phyloP scores from a whole-genome alignment of 257 asterid species.

The Mentha longifolia region DNA sequence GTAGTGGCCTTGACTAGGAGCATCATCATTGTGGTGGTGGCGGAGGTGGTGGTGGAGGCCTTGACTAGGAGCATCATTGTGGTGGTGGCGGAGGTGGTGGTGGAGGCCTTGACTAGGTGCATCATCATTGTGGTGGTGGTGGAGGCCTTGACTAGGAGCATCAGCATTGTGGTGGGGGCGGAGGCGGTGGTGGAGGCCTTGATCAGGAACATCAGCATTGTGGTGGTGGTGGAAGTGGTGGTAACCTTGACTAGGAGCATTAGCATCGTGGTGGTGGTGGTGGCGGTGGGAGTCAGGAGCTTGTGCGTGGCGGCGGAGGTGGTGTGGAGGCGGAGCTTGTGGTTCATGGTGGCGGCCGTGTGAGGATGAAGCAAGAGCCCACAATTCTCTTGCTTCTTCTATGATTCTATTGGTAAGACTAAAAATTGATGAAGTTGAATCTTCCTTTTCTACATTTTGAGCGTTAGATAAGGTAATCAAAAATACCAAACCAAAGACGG shows the following conservation, averaged over 20 bases:
- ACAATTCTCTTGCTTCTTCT: constrained; percentile 7
- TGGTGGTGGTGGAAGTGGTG: too few species aligned
- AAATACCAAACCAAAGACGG: constrained; percentile 9
- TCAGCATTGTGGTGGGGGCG: too few species aligned
- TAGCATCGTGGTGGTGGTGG: too few species aligned
- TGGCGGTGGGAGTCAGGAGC: too few species aligned
- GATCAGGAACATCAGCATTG: too few species aligned
- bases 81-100: too few species aligned
- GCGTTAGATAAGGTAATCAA: neutral
- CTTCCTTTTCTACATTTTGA: constrained; percentile 8
- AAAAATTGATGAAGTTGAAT: neutral
- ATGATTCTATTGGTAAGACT: neutral
- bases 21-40: constrained; percentile 5
- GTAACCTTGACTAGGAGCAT: too few species aligned
- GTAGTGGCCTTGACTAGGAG: neutral
- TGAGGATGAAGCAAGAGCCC: neutral
- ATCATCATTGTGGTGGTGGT: neutral
- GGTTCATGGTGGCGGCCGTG: neutral
- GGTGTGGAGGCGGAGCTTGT: constrained; percentile 19
- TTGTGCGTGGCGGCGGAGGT: too few species aligned
- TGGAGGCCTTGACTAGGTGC: constrained; percentile 1
- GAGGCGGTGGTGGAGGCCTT: too few species aligned
- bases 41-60: constrained; percentile 7
- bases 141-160: too few species aligned
- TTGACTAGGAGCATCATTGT: too few species aligned